These are phyloP conservation scores for Boletus insuetus DNA, from an alignment of 768 basidiomycete species.

Conservation along the genomic window DNA sequence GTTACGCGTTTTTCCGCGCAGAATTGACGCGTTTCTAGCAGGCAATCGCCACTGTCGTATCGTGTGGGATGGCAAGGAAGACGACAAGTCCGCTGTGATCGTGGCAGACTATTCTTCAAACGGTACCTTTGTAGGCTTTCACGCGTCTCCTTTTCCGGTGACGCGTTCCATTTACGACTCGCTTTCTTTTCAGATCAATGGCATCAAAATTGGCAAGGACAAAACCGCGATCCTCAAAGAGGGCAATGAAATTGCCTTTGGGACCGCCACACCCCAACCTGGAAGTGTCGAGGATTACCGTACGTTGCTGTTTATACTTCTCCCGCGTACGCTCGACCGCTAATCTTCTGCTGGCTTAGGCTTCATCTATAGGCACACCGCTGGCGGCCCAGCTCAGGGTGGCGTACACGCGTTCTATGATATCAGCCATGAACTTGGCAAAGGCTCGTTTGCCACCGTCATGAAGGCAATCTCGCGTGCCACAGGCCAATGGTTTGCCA, in stretches of 20 bases:
- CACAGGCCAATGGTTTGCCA: constrained; percentile 75
- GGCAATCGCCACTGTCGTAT: constrained; percentile 39
- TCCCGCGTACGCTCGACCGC: neutral
- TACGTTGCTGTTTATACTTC: constrained; percentile 35
- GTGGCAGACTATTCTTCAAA: constrained; percentile 40
- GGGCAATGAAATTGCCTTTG: constrained; percentile 88
- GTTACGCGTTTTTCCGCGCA: constrained; percentile 12
- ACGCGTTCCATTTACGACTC: constrained; percentile 9
- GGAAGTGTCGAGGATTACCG: constrained; percentile 70
- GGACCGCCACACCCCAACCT: constrained; percentile 48
- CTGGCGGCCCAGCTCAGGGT: constrained; percentile 43
- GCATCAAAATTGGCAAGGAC: constrained; percentile 38
- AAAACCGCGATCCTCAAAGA: constrained; percentile 43
- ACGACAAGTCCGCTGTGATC: constrained; percentile 31
- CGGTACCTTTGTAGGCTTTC: constrained; percentile 39
- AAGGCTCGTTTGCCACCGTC: constrained; percentile 90
- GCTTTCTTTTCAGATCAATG: constrained; percentile 35
- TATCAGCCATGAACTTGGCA: constrained; percentile 70
- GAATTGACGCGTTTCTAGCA: constrained; percentile 32
- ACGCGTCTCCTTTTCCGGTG: constrained; percentile 17
- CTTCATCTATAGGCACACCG: constrained; percentile 69
- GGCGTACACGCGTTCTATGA: constrained; percentile 69
- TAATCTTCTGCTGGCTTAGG: constrained; percentile 37
- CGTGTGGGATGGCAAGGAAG: constrained; percentile 35
- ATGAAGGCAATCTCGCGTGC: constrained; percentile 72